These are phyloP conservation scores for Xerocomus potaroensis DNA, from an alignment of 768 basidiomycete species.

Conservation along the genomic window DNA sequence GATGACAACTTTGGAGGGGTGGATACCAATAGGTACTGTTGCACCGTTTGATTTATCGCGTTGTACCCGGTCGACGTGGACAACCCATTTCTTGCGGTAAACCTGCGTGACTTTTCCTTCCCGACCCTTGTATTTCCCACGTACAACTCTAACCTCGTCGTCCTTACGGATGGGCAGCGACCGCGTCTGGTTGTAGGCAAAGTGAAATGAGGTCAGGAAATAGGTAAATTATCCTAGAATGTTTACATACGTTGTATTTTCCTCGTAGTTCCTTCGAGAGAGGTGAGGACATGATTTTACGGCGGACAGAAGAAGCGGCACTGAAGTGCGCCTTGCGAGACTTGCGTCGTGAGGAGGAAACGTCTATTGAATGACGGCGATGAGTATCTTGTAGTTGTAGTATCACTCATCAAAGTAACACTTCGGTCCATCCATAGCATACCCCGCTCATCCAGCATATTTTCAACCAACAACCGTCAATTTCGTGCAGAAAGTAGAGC, in stretches of 20 bases:
- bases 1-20: slow-evolving; percentile 96
- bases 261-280: slow-evolving; percentile 91
- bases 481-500: slow-evolving; percentile 21
- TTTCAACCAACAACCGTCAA: slow-evolving; percentile 24
- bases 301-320: slow-evolving; percentile 90
- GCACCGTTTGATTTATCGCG: slow-evolving; percentile 98
- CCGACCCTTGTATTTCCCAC: slow-evolving; percentile 97
- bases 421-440: slow-evolving; percentile 40
- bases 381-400: slow-evolving; percentile 34
- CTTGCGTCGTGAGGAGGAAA: slow-evolving; percentile 95
- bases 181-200: slow-evolving; percentile 53
- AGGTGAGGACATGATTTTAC: slow-evolving; percentile 97
- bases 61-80: slow-evolving; percentile 96
- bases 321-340: slow-evolving; percentile 97
- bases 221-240: background rate
- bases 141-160: slow-evolving; percentile 94
- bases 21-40: slow-evolving; percentile 88
- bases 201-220: background rate
- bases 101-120: slow-evolving; percentile 98
- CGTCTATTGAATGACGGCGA: slow-evolving; percentile 46
- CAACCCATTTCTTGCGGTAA: slow-evolving; percentile 98
- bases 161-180: slow-evolving; percentile 96
- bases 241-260: slow-evolving; percentile 78
- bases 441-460: slow-evolving; percentile 52
- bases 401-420: slow-evolving; percentile 9